Evolutionary conservation across 176 grass and related monocot genomes (phyloP), one percentile per base, ranked within the genome.

Genomic region (Musa itinerans): DNA sequence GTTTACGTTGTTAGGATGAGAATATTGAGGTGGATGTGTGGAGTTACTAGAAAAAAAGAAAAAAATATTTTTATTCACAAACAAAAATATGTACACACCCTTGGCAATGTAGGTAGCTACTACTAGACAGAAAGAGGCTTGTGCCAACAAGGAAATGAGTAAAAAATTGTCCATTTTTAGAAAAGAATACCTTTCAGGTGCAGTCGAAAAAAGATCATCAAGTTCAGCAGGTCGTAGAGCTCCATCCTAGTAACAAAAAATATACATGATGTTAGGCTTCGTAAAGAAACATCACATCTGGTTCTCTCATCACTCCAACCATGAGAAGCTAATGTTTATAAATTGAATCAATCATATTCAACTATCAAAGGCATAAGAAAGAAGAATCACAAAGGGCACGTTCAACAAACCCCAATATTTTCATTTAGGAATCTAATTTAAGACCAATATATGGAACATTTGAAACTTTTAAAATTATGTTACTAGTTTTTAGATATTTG

Each of bases 121-220:
- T 5, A 43, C 4, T 43, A 43, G 34, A 43, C 34, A 34, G 22
- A 59, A 57, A 50, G 13, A 27, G 16, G 43, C 2, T 2, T 74
- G 63, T 21, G 20, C 49, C 8, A 22, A 17, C 10, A 14, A 66
- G 34, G 76, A 81, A 17, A 13, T 3, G 70, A 72, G 29, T 21
- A 59, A 25, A 72, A 68, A 69, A 76, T 62, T 64, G 0, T 21
- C 75, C 52, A 2, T 24, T 52, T 23, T 67, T 56, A 84, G 15
- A 83, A 48, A 11, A 66, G 23, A 23, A 76, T 86, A 99, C 95
- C 88, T 94, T 82, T 99, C 90, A 65, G 95, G 95, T 15, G 88
- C 88, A 17, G 95, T 99, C 52, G 88, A 94, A 58, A 99, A 99
- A 27, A 99, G 90, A 87, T 92, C 95, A 15, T 99, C 95, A 80